Percentiles rank a stretch among this genome's conserved stretches.
Evolutionary conservation across 495 filamentous ascomycete species (phyloP).

Genomic region (Astrothelium macrocarpum): DNA sequence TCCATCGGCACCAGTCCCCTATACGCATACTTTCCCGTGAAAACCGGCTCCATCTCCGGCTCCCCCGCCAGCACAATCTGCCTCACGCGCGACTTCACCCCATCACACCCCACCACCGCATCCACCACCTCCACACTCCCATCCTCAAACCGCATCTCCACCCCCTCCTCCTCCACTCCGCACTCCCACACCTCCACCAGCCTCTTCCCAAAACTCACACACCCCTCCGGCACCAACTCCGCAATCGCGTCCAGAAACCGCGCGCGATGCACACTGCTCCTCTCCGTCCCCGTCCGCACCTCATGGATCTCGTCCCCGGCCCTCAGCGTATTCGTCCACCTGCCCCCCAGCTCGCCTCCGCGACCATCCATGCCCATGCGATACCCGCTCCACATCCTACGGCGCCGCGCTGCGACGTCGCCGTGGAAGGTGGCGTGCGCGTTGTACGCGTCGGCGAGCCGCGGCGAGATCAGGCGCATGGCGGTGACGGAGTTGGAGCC

Average conservation of each 20-base stretch:
- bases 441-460: background rate
- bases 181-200: conserved; percentile 24
- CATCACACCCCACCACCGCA: conserved; percentile 11
- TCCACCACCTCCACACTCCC: conserved; percentile 33
- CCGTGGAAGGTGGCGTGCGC: background rate
- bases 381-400: background rate
- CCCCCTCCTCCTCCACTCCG: conserved; percentile 21
- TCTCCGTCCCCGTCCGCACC: conserved; percentile 14
- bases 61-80: conserved; percentile 16
- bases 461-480: conserved; percentile 8
- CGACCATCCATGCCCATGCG: conserved; percentile 6
- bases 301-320: conserved; percentile 28
- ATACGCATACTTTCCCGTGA: conserved; percentile 43
- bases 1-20: conserved; percentile 45
- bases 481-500: conserved; percentile 47
- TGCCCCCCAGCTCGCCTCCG: conserved; percentile 15
- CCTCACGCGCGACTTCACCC: conserved; percentile 13
- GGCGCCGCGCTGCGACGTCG: background rate
- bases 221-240: conserved; percentile 40
- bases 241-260: conserved; percentile 53
- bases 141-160: conserved; percentile 45
- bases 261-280: conserved; percentile 44
- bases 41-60: conserved; percentile 33
- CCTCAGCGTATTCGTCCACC: conserved; percentile 36
- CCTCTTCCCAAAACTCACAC: conserved; percentile 35